Conservation (phyloP, 1,284 basidiomycete genomes). For the Ceratobasidium sp. region DNA sequence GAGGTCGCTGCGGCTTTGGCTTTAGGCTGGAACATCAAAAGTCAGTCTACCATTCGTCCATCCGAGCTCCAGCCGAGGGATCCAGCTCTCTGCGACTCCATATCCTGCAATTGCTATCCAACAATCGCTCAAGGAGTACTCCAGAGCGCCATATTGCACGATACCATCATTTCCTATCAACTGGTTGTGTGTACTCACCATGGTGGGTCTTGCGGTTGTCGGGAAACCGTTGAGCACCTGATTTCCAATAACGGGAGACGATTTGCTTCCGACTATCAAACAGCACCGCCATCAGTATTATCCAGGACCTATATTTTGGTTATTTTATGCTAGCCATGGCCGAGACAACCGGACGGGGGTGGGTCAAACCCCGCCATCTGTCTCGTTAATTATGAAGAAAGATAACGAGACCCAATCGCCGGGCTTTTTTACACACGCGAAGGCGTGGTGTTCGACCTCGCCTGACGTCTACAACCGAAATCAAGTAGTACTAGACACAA, state of each 20-base stretch:
- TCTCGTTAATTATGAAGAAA: too few relatives aligned
- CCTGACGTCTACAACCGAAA: too few relatives aligned
- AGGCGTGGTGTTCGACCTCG: too few relatives aligned
- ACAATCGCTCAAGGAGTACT: background rate
- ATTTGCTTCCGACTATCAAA: conserved; percentile 29
- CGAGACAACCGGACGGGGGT: too few relatives aligned
- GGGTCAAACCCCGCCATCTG: too few relatives aligned
- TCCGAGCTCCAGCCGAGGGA: background rate
- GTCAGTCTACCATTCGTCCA: conserved; percentile 13
- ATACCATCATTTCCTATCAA: background rate
- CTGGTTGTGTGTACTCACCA: conserved; percentile 21
- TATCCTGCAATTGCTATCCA: too few relatives aligned
- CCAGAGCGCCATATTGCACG: background rate
- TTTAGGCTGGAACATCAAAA: conserved; percentile 63
- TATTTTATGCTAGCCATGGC: too few relatives aligned
- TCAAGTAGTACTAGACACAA: too few relatives aligned
- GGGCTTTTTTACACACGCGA: too few relatives aligned
- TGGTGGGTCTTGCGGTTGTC: conserved; percentile 28
- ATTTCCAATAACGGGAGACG: conserved; percentile 1
- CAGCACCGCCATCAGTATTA: conserved; percentile 18
- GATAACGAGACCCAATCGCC: too few relatives aligned
- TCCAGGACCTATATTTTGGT: background rate
- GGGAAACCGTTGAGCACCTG: background rate
- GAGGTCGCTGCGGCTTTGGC: conserved; percentile 72
- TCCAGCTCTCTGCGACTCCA: conserved; percentile 10